Evolutionary conservation across 2,329 filamentous ascomycete species (phyloP), one percentile per base, ranked within the genome.

Genomic region (Emydomyces testavorans): DNA sequence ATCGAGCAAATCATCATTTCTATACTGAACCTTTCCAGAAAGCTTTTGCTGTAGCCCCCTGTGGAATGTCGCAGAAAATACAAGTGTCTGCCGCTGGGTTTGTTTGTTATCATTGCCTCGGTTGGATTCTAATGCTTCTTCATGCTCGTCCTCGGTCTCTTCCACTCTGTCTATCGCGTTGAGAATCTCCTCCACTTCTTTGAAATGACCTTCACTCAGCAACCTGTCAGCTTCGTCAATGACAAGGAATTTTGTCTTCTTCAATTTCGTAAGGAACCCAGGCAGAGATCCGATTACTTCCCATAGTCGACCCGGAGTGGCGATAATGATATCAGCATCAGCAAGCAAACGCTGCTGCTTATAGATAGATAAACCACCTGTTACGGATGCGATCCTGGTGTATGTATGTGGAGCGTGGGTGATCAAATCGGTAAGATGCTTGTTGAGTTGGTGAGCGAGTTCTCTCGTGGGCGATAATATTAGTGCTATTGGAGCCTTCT

Each of bases 41-140:
- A 98, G 75, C 64, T 95, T 96, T 57, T 90, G 85, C 62, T 96
- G 90, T 24, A 98, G 69, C 0, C 82, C 82, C 60, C 89, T 90
- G 62, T 94, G 85, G 64, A 98, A 94, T 0, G 92, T 98, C 0
- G 92, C 92, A 0, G 92, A 96, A 65, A 98, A 98, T 16, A 98
- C 87, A 0, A 98, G 76, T 0, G 89, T 96, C 62, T 98, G 92
- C 34, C 90, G 76, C 45, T 48, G 18, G 20, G 37, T 52, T 7
- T 55, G 50, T 5, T 65, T 58, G 0, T 70, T 65, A 7, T 74
- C 71, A 1, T 72, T 72, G n/a, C 53, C 52, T 4, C 53, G 47
- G 2, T 58, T 54, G 31, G 60, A 51, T 10, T 61, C 56, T 26
- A 60, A 55, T 15, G 50, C 53, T 13, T 61, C 62, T 1, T 57